A percentile compares a stretch with the other conserved stretches of the same genome.
Conservation (phyloP, 164 flowering plant species). For the Vitis labrusca region DNA sequence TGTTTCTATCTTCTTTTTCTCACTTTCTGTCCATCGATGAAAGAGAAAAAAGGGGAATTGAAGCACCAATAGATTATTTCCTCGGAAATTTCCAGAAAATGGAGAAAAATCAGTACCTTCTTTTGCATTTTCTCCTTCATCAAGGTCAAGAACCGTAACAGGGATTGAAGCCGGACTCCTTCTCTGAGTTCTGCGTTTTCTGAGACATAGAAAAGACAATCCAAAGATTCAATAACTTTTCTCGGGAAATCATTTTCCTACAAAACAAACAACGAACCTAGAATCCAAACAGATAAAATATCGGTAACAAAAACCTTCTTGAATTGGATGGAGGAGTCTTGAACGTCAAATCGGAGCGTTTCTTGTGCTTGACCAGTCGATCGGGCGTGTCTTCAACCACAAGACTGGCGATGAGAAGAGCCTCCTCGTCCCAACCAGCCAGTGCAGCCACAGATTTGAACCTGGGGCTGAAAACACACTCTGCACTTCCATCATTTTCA, state of each 20-base stretch:
- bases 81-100: background rate
- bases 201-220: slow-evolving; percentile 17
- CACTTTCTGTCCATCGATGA: slow-evolving; percentile 15
- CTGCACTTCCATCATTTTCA: slow-evolving; percentile 20
- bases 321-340: slow-evolving; percentile 57
- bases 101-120: slow-evolving; percentile 24
- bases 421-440: slow-evolving; percentile 97
- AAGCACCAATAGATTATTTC: background rate
- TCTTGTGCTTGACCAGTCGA: slow-evolving; percentile 49
- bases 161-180: slow-evolving; percentile 39
- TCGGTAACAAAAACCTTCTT: slow-evolving; percentile 44
- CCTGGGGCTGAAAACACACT: slow-evolving; percentile 61
- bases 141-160: slow-evolving; percentile 48
- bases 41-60: background rate
- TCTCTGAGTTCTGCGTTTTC: slow-evolving; percentile 56
- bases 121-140: slow-evolving; percentile 36
- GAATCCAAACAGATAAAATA: background rate
- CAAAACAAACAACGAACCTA: background rate
- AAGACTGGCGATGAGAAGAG: slow-evolving; percentile 62
- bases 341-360: slow-evolving; percentile 34
- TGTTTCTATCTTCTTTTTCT: slow-evolving; percentile 15
- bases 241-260: background rate
- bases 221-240: background rate
- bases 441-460: slow-evolving; percentile 78
- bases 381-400: slow-evolving; percentile 90